Conservation (phyloP, 73 alveolate species). For the Paramecium pentaurelia region DNA sequence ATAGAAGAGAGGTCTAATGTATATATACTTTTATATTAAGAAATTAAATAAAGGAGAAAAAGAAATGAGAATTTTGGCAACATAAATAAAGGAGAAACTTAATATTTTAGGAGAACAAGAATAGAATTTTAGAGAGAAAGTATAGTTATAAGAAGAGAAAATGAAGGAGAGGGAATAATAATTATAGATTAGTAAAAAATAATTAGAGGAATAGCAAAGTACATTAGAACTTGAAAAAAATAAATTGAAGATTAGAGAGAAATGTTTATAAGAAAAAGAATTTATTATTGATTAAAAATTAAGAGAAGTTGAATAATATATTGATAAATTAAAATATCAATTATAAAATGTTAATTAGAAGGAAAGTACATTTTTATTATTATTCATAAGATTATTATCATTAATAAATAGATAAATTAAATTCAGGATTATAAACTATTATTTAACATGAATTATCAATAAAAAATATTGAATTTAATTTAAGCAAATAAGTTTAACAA, state of each 20-base stretch:
- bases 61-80: not conserved
- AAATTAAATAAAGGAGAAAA: not conserved
- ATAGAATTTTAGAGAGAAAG: not conserved
- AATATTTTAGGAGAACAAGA: not conserved
- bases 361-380: not conserved
- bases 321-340: not conserved
- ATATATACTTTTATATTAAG: not conserved
- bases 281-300: not conserved
- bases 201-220: not conserved
- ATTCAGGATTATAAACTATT: not conserved
- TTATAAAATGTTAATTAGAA: not conserved
- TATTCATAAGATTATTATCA: constrained; percentile 14
- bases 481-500: not conserved
- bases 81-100: not conserved
- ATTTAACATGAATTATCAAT: not conserved
- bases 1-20: not conserved
- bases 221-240: not conserved
- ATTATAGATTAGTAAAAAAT: not conserved
- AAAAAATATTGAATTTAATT: not conserved
- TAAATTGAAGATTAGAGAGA: not conserved
- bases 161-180: not conserved
- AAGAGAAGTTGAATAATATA: not conserved
- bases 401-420: constrained; percentile 16
- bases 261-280: not conserved
- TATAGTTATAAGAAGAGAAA: not conserved